Base-by-base conservation (phyloP, 1,284 basidiomycete genomes). In the Gymnopus androsaceus region DNA sequence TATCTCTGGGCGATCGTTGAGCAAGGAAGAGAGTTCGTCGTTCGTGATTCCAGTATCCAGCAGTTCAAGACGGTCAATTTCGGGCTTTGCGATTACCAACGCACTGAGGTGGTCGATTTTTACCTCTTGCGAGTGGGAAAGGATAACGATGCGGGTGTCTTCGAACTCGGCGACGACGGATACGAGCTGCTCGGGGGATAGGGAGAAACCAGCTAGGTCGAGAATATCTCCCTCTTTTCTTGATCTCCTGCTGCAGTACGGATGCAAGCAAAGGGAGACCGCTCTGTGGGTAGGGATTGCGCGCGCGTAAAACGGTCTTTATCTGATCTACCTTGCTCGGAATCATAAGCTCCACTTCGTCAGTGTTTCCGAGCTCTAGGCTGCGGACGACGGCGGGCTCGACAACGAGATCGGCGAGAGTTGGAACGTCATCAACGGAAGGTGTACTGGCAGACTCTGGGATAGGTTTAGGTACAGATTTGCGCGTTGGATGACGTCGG, bases 261-360 rank as follows among this genome's bases (percentile, higher is more conserved):
- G 57, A 58, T 5, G 19, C 27, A 12, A 74, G 59, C 2, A 73
- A 57, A 3, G 56, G 33, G 1, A 65, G 11, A 6, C 52, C 68
- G 9, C 48, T 46, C 37, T 67, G 63, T 1, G 69, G 66, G 54
- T 70, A 66, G 4, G 66, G 63, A 9, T 51, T 51, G 15, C 58
- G 54, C 9, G 45, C 12, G 4, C 54, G 60, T 3, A 72, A 57
- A 23, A 58, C 46, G 1, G 55, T 25, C 46, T 58, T 59, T 30
- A 71, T 62, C 7, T 45, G 51, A 0, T 27, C 25, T 1, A 54
- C 58, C 51, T 68, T 70, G 6, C 62, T 67, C 1, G 69, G 67
- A 17, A 68, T 58, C 63, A 42, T 21, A 8, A 21, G 21, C 40
- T 42, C 40, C 6, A 42, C 21, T 5, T 7, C 40, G 9, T 25